These are phyloP conservation scores for Cyclostephanos invisitatus DNA, from an alignment of 108 stramenopile genomes.

Conservation along the genomic window DNA sequence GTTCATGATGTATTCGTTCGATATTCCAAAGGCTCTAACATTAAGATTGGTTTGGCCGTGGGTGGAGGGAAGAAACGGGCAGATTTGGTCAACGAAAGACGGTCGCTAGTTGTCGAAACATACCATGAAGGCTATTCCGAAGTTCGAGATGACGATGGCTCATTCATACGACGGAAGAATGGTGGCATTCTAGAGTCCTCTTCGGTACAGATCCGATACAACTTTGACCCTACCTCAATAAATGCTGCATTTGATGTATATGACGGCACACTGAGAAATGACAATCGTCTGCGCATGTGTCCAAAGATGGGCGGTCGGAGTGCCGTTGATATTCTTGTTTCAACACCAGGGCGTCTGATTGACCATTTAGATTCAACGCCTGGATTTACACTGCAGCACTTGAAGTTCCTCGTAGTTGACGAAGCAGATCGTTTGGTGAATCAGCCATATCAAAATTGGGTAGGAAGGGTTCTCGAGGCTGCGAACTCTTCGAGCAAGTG, in stretches of 20 bases:
- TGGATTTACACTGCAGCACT: slow-evolving; percentile 92
- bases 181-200: slow-evolving; percentile 39
- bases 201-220: slow-evolving; percentile 36
- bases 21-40: slow-evolving; percentile 73
- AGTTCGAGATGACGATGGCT: slow-evolving; percentile 31
- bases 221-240: slow-evolving; percentile 45
- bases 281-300: slow-evolving; percentile 32
- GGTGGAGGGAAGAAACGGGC: slow-evolving; percentile 59
- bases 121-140: slow-evolving; percentile 34
- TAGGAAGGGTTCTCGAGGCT: slow-evolving; percentile 73
- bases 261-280: slow-evolving; percentile 39
- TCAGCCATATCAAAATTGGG: slow-evolving; percentile 94
- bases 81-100: slow-evolving; percentile 46
- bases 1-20: slow-evolving; percentile 85
- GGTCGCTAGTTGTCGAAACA: slow-evolving; percentile 44
- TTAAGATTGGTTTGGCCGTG: slow-evolving; percentile 87
- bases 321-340: slow-evolving; percentile 92
- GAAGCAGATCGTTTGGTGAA: slow-evolving; percentile 94
- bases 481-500: slow-evolving; percentile 43
- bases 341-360: slow-evolving; percentile 92
- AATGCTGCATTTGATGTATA: slow-evolving; percentile 35
- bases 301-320: slow-evolving; percentile 40
- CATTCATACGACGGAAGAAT: slow-evolving; percentile 25
- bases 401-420: slow-evolving; percentile 91
- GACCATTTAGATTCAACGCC: slow-evolving; percentile 93